Conservation (phyloP, 495 filamentous ascomycete genomes). For the Geoglossum glabrum region DNA sequence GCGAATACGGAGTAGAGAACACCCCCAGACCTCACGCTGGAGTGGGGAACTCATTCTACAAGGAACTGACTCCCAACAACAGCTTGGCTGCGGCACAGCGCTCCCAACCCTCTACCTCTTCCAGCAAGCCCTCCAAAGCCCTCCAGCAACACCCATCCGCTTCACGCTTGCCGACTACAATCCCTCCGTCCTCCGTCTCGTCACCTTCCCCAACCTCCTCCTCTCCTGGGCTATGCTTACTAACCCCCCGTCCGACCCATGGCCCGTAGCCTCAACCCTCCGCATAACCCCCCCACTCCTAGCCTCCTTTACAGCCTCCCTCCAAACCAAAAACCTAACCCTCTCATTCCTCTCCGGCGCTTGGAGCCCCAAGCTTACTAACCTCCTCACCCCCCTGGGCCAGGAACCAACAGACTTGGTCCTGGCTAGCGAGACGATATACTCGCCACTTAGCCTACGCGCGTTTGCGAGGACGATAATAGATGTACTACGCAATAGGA, state of each 20-base stretch:
- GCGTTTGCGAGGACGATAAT: conserved; percentile 62
- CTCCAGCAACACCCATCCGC: conserved; percentile 13
- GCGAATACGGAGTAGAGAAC: no score
- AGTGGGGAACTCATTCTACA: no score
- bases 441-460: conserved; percentile 53
- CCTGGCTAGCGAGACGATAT: conserved; percentile 87
- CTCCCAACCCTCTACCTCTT: conserved; percentile 65
- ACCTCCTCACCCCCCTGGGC: conserved; percentile 31
- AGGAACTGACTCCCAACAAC: no score
- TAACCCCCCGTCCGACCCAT: neutral
- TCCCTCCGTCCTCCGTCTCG: conserved; percentile 57
- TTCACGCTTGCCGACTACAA: conserved; percentile 85
- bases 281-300: conserved; percentile 52
- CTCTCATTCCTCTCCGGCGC: conserved; percentile 74
- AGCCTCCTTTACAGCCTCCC: conserved; percentile 42
- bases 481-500: no score
- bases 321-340: no score
- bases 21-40: no score
- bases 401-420: no score
- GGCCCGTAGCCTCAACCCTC: conserved; percentile 37
- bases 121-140: conserved; percentile 43
- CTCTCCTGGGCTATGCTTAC: conserved; percentile 48
- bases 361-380: conserved; percentile 54
- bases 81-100: conserved; percentile 86
- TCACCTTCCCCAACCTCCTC: conserved; percentile 75